Percentiles rank a stretch among this genome's conserved stretches.
Evolutionary conservation across 1,284 basidiomycete genomes (phyloP).

Genomic region (Ustilago nuda): DNA sequence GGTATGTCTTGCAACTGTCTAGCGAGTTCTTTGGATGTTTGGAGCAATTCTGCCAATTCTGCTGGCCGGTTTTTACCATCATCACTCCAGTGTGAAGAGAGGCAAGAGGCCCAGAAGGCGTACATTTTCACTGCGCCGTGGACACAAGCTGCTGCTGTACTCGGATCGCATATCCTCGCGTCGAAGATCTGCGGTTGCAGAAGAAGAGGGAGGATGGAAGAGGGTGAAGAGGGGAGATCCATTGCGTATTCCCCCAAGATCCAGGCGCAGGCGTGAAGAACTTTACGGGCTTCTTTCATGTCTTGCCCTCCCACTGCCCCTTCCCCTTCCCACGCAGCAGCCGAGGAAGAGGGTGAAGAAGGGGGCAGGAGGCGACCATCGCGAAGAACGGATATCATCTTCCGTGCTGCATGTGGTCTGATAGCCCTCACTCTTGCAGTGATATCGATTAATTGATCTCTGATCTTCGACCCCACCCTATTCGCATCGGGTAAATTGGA

Average conservation of each 20-base stretch:
- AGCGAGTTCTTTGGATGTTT: conserved; percentile 75
- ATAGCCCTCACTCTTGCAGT: conserved; percentile 82
- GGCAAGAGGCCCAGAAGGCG: conserved; percentile 81
- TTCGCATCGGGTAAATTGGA: conserved; percentile 73
- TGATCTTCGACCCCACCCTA: conserved; percentile 78
- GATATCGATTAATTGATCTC: conserved; percentile 87
- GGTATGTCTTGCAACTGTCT: conserved; percentile 74
- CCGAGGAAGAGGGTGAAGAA: conserved; percentile 71
- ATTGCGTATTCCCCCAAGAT: conserved; percentile 90
- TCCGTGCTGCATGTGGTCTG: conserved; percentile 80
- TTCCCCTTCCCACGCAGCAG: too few species aligned
- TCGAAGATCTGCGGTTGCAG: conserved; percentile 68
- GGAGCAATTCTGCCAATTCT: conserved; percentile 76
- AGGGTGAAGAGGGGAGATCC: conserved; percentile 63
- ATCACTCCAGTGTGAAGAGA: conserved; percentile 81
- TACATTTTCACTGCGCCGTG: conserved; percentile 88
- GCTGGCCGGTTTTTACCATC: conserved; percentile 75
- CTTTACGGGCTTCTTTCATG: conserved; percentile 71
- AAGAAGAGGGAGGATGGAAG: conserved; percentile 72
- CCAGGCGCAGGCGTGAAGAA: conserved; percentile 92
- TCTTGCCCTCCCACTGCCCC: conserved; percentile 3
- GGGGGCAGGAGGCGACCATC: conserved; percentile 71
- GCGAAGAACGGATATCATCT: conserved; percentile 81
- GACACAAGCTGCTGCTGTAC: conserved; percentile 73
- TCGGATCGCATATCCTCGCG: conserved; percentile 25